Evolutionary conservation across 2,329 filamentous ascomycete genomes (phyloP), one percentile per base, ranked within the genome.

Genomic region (Fusarium hostae): DNA sequence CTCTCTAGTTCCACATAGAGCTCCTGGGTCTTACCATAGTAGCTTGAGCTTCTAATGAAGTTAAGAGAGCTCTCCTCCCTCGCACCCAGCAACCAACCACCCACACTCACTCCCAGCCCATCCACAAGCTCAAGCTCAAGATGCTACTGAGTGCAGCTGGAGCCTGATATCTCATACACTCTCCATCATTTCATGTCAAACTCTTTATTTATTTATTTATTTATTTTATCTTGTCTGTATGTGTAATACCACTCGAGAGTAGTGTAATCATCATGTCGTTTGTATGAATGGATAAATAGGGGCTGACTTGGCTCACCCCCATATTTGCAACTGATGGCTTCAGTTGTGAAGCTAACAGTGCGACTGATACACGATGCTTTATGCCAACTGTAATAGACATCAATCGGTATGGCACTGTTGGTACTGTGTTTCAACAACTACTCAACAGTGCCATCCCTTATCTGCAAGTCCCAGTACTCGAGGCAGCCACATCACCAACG

Each of bases 71-170:
- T 52, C 34, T 54, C 35, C 47, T 54, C 41, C 55, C 59, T 48
- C 47, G 34, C 41, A 22, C 63, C 50, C 28, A 63, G 43, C 64
- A 63, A 63, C 63, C 64, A 68, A 62, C 63, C 56, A 37, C 50
- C 50, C 58, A 48, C 43, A 45, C 43, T 48, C 32, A 50, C 52
- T 50, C 22, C 35, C 28, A 65, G 28, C 30, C 60, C 61, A 50
- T 52, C 34, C 61, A 50, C 61, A 51, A 63, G 57, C 57, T 44
- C 50, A 35, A 54, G 48, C 48, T 67, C 34, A 22, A n/a, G 40
- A 41, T 68, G n/a, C 47, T 54, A 37, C 44, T 13, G 62, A 18
- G 30, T 52, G 32, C 45, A 58, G 26, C 37, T 30, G 32, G 34
- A 40, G 22, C 34, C 48, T 63, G 28, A 24, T 41, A 54, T 20